A percentile compares a stretch with the other conserved stretches of the same genome.
Evolutionary conservation across 495 filamentous ascomycete species (phyloP).

Genomic region (Aspergillus saccharolyticus): DNA sequence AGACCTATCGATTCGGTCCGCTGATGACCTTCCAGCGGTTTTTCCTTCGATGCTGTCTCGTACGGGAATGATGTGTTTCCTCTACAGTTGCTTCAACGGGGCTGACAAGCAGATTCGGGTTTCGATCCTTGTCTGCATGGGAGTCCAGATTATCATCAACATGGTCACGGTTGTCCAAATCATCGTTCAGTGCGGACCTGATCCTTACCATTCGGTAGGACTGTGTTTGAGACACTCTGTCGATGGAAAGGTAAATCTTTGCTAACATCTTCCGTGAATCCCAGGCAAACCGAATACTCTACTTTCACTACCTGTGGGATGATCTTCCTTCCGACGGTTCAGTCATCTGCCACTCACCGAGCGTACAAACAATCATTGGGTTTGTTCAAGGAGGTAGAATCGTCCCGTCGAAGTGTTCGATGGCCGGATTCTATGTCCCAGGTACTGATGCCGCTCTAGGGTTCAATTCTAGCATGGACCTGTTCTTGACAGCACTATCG

Average conservation of each 20-base stretch:
- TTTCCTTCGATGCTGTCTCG: constrained; percentile 41
- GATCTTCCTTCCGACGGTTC: constrained; percentile 31
- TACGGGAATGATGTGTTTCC: constrained; percentile 38
- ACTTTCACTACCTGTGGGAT: constrained; percentile 42
- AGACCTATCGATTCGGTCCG: neutral
- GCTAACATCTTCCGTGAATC: too few species aligned
- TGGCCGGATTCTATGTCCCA: neutral
- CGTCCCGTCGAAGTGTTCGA: neutral
- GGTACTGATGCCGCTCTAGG: constrained; percentile 12
- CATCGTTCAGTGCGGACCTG: constrained; percentile 34
- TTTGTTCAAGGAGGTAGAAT: constrained; percentile 34
- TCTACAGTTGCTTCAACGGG: constrained; percentile 31
- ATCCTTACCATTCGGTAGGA: constrained; percentile 30
- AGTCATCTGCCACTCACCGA: constrained; percentile 29
- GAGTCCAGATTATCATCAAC: constrained; percentile 31
- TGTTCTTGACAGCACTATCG: constrained; percentile 27
- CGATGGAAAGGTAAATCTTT: too few species aligned
- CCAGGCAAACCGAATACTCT: constrained; percentile 27
- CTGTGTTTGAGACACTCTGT: too few species aligned
- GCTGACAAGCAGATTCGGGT: constrained; percentile 27
- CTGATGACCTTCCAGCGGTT: constrained; percentile 46
- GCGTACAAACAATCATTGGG: constrained; percentile 32
- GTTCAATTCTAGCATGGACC: constrained; percentile 34
- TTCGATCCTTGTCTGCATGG: constrained; percentile 27
- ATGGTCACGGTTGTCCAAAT: constrained; percentile 34